A percentile compares a stretch with the other conserved stretches of the same genome.
Conservation (phyloP, 306 rosid species). For the Quercus variabilis region DNA sequence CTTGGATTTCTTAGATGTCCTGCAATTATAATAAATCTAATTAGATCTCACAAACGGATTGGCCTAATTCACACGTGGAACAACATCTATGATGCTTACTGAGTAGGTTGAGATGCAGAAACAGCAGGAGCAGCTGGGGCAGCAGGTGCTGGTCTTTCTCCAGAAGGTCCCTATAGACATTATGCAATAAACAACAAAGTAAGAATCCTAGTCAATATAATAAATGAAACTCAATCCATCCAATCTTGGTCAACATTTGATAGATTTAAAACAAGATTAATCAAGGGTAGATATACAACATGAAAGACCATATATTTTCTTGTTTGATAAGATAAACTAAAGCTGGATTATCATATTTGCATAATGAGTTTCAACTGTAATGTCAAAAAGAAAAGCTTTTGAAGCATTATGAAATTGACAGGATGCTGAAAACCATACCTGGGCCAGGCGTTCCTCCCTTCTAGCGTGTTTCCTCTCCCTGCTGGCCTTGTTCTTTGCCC, state of each 20-base stretch:
- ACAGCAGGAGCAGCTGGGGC: constrained; percentile 34
- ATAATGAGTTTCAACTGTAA: neutral
- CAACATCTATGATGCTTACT: constrained; percentile 43
- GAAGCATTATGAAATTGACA: neutral
- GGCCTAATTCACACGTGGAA: neutral
- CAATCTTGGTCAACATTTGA: no score
- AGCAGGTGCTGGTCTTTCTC: constrained; percentile 45
- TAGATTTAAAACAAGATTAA: neutral
- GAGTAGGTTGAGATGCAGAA: constrained; percentile 47
- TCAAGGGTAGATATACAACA: neutral
- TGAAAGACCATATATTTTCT: neutral
- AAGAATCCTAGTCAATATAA: neutral
- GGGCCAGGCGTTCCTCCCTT: constrained; percentile 93
- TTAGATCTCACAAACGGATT: neutral
- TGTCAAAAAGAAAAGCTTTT: neutral
- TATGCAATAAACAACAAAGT: neutral
- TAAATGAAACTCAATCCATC: neutral
- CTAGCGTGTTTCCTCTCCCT: constrained; percentile 81
- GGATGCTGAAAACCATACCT: constrained; percentile 30
- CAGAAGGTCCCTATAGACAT: constrained; percentile 62
- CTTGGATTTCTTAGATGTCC: constrained; percentile 74
- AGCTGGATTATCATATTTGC: neutral
- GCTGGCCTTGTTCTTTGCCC: constrained; percentile 98
- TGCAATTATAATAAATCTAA: constrained; percentile 23
- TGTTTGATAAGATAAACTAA: no score